These are phyloP conservation scores for Raphanus hybrid DNA, from an alignment of 441 rosid species.

Conservation along the genomic window DNA sequence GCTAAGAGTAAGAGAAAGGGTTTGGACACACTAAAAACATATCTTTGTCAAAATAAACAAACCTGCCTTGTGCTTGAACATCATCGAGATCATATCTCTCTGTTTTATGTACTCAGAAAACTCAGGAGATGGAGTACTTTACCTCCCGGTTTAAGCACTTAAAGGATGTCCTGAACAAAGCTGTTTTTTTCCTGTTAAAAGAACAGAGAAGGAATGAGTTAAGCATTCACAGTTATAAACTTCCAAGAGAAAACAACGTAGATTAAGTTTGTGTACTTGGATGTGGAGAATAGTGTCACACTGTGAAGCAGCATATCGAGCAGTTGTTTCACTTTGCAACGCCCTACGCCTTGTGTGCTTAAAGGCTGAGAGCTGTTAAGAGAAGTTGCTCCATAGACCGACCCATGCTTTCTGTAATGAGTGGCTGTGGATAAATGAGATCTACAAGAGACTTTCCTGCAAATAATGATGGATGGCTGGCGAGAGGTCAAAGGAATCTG, in stretches of 20 bases:
- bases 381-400: too few species aligned
- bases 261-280: too few species aligned
- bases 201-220: not conserved
- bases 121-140: constrained; percentile 80
- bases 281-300: too few species aligned
- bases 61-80: constrained; percentile 86
- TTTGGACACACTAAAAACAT: not conserved
- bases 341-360: too few species aligned
- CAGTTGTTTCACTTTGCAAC: too few species aligned
- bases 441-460: too few species aligned
- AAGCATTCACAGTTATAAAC: not conserved
- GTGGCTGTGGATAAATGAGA: too few species aligned
- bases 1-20: not conserved
- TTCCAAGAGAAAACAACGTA: constrained; percentile 40
- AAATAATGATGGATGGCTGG: too few species aligned
- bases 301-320: too few species aligned
- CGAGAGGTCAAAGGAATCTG: too few species aligned
- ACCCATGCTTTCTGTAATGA: too few species aligned
- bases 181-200: constrained; percentile 77
- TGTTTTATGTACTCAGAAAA: constrained; percentile 76
- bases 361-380: too few species aligned
- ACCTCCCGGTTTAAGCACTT: constrained; percentile 95
- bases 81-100: constrained; percentile 96
- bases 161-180: constrained; percentile 80
- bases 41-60: not conserved